phyloP scores from a whole-genome alignment of 2,329 filamentous ascomycete species.

The Fusarium citri region DNA sequence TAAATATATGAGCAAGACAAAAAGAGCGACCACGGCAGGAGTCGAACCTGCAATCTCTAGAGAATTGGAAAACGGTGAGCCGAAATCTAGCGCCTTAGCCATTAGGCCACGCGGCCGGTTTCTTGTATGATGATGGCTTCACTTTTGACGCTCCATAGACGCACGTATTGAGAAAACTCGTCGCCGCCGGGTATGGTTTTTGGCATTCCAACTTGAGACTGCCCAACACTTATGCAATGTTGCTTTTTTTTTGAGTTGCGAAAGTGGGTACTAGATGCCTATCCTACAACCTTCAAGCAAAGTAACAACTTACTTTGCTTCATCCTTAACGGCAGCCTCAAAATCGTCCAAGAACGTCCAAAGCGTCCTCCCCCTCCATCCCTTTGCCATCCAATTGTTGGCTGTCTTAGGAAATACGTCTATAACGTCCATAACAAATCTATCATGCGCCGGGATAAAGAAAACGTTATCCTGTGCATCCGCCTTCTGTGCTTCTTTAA shows the following conservation, averaged over 20 bases:
- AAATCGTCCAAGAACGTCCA: conserved; percentile 24
- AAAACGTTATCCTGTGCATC: conserved; percentile 19
- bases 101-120: conserved; percentile 27
- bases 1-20: fast-evolving
- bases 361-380: conserved; percentile 6
- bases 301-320: neutral
- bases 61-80: conserved; percentile 1
- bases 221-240: neutral
- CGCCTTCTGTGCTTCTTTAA: conserved; percentile 9
- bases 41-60: conserved; percentile 32
- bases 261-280: fast-evolving
- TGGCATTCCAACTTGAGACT: fast-evolving
- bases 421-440: neutral
- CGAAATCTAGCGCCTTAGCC: conserved; percentile 33
- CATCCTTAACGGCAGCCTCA: neutral
- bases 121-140: neutral
- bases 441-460: conserved; percentile 14
- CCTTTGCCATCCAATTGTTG: conserved; percentile 17
- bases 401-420: conserved; percentile 4
- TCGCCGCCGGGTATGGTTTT: fast-evolving
- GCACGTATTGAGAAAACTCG: fast-evolving
- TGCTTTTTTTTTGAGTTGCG: neutral
- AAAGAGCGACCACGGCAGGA: conserved; percentile 23
- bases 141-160: neutral
- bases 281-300: neutral